These are phyloP conservation scores for Phytophthora cajani DNA, from an alignment of 352 stramenopile genomes.

Conservation along the genomic window DNA sequence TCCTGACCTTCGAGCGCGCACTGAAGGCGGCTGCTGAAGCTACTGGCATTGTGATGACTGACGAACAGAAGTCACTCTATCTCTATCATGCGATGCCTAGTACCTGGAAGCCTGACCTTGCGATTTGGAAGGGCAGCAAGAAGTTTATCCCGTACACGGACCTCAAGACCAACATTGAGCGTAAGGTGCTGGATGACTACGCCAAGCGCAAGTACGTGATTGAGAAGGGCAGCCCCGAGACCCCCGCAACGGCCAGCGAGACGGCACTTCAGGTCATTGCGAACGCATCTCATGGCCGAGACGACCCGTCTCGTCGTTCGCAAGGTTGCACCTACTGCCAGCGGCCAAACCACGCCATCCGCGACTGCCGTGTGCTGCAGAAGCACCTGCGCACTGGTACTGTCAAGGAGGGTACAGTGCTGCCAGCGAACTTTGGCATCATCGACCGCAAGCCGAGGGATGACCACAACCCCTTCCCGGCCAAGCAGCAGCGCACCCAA, in stretches of 20 bases:
- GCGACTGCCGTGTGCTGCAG: conserved; percentile 21
- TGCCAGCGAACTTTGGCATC: conserved; percentile 12
- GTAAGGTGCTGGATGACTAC: neutral
- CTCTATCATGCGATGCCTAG: conserved; percentile 13
- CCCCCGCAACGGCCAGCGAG: neutral
- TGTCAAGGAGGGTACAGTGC: conserved; percentile 19
- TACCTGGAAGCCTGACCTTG: conserved; percentile 12
- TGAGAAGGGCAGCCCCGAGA: neutral
- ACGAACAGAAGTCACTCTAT: conserved; percentile 15
- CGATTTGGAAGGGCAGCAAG: conserved; percentile 12
- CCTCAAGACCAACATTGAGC: conserved; percentile 21
- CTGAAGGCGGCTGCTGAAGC: conserved; percentile 2
- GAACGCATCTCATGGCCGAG: neutral
- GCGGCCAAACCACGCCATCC: conserved; percentile 7
- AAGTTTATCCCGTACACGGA: conserved; percentile 23
- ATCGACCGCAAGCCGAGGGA: too few relatives aligned
- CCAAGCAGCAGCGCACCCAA: neutral
- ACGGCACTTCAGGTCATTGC: neutral
- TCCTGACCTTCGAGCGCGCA: conserved; percentile 15
- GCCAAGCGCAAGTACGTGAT: neutral
- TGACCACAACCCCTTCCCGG: too few relatives aligned
- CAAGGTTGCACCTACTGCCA: conserved; percentile 8
- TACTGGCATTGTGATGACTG: conserved; percentile 7
- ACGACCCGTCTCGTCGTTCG: neutral
- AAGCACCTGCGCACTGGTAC: conserved; percentile 9